A percentile compares a stretch with the other conserved stretches of the same genome.
These are phyloP conservation scores for Penicillium robsamsonii DNA, from an alignment of 495 filamentous ascomycete genomes.

Conservation along the genomic window DNA sequence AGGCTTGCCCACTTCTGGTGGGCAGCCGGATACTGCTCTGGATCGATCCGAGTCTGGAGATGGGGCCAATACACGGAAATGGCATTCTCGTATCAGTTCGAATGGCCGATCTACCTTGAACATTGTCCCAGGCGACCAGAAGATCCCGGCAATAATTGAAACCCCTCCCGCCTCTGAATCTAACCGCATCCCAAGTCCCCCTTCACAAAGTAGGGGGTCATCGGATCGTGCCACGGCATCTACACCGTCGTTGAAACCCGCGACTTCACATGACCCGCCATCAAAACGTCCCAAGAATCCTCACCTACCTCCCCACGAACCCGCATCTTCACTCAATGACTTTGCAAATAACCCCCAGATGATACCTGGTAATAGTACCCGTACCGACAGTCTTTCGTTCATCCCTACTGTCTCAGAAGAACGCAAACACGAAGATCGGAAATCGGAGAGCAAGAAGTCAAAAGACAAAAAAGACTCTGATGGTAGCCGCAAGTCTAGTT, in stretches of 20 bases:
- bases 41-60: conserved; percentile 13
- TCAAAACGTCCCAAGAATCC: conserved; percentile 28
- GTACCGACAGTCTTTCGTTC: conserved; percentile 78
- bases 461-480: conserved; percentile 62
- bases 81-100: conserved; percentile 45
- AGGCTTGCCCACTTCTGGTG: conserved; percentile 5
- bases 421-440: conserved; percentile 61
- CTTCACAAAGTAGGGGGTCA: conserved; percentile 48
- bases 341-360: conserved; percentile 44
- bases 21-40: conserved; percentile 8
- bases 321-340: conserved; percentile 32
- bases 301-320: conserved; percentile 32
- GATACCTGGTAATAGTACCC: conserved; percentile 66
- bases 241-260: conserved; percentile 25
- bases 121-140: conserved; percentile 37
- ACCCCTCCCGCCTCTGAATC: conserved; percentile 50
- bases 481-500: conserved; percentile 72
- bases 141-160: conserved; percentile 68
- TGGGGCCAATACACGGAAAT: conserved; percentile 25
- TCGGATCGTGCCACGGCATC: conserved; percentile 48
- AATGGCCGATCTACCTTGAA: conserved; percentile 48
- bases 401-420: conserved; percentile 76
- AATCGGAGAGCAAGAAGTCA: conserved; percentile 60
- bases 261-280: conserved; percentile 21
- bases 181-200: conserved; percentile 29